Base-by-base conservation (phyloP, 176 grass and related monocot genomes). In the Lolium perenne region DNA sequence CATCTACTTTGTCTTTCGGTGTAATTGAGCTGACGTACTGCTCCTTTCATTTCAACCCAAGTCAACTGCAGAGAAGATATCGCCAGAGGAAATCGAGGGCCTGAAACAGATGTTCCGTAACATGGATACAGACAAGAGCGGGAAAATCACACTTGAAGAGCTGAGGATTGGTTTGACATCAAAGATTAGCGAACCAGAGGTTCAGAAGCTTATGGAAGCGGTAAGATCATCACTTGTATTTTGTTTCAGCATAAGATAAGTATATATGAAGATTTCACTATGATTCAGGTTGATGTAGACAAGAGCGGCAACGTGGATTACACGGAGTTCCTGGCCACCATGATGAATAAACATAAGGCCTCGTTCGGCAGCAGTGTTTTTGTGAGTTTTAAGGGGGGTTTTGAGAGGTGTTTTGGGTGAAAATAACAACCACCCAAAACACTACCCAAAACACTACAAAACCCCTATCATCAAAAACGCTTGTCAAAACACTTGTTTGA, bases 301-400 rank as follows among this genome's bases (percentile, higher is more conserved):
- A 92, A 82, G 81, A 95, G 78, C 65, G 97, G 97, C 26, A 89
- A 84, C 64, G 96, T 96, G 71, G 97, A 96, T 78, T 96, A 99
- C 48, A 78, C 90, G 0, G 93, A 92, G 69, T 99, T 99, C 77
- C 82, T 89, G 13, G 83, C 92, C 65, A 90, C 92, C n/a, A 99
- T 95, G 85, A 84, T 95, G 81, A 92, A 95, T 76, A 92, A 89
- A n/a, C 91, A 98, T 65, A 93, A 94, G n/a, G n/a, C n/a, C n/a
- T n/a, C n/a, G n/a, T n/a, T n/a, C n/a, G n/a, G n/a, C n/a, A n/a
- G n/a, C n/a, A n/a, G n/a, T n/a, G n/a, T n/a, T n/a, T n/a, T n/a
- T n/a, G n/a, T n/a, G n/a, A n/a, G n/a, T n/a, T n/a, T n/a, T n/a
- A n/a, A n/a, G n/a, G n/a, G n/a, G n/a, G n/a, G n/a, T n/a, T n/a